Percentiles rank a stretch among this genome's conserved stretches.
Evolutionary conservation across 176 grass and related monocot genomes (phyloP).

Genomic region (Lolium rigidum): DNA sequence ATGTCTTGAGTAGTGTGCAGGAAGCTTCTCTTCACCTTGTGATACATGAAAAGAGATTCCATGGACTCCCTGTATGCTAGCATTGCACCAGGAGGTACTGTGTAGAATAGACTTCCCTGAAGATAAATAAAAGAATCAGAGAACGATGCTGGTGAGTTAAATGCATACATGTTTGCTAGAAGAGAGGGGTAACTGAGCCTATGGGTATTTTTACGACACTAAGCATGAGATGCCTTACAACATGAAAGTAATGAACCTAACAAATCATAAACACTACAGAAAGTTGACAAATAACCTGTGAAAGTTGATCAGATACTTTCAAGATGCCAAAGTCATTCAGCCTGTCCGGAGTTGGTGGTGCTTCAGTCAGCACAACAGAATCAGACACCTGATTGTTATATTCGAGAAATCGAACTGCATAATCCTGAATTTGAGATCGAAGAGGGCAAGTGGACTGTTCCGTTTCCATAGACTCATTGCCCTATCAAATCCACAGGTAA

Average conservation of each 20-base stretch:
- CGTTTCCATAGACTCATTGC: conserved; percentile 13
- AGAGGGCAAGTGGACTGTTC: conserved; percentile 26
- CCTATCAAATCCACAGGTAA: conserved; percentile 48
- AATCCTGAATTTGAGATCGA: conserved; percentile 64
- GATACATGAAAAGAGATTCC: conserved; percentile 70
- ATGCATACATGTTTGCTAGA: conserved; percentile 4
- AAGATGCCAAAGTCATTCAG: conserved; percentile 74
- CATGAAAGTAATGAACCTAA: conserved; percentile 34
- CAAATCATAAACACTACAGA: conserved; percentile 26
- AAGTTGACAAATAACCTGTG: conserved; percentile 61
- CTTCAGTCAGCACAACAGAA: conserved; percentile 64
- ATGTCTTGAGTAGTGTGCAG: conserved; percentile 28
- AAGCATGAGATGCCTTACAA: conserved; percentile 2
- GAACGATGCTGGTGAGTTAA: background rate
- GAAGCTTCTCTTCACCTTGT: conserved; percentile 67
- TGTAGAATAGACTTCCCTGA: conserved; percentile 90
- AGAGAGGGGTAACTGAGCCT: conserved; percentile 28
- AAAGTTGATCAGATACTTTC: conserved; percentile 71
- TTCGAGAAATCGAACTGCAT: conserved; percentile 83
- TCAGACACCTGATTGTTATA: conserved; percentile 57
- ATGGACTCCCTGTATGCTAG: conserved; percentile 85
- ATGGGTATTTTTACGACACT: conserved; percentile 6
- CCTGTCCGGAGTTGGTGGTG: conserved; percentile 82
- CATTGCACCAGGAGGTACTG: conserved; percentile 72
- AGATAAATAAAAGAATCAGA: conserved; percentile 44